phyloP scores from a whole-genome alignment of 2,329 filamentous ascomycete genomes.

The Scytalidium lignicola region DNA sequence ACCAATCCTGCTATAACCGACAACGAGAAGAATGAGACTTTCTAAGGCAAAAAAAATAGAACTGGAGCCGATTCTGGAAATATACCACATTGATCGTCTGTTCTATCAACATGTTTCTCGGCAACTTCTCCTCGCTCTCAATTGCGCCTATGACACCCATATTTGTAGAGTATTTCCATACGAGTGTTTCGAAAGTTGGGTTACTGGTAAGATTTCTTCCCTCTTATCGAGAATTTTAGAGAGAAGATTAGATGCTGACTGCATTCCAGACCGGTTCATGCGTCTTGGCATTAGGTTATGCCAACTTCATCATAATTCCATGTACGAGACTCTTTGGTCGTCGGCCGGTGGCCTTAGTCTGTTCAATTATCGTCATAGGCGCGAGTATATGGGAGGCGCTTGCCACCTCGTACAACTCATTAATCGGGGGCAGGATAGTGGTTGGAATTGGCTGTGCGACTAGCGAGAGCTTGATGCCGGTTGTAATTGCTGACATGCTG shows the following conservation, averaged over 20 bases:
- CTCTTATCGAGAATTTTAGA: not conserved
- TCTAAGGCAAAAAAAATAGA: constrained; percentile 12
- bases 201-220: constrained; percentile 22
- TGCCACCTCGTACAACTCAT: constrained; percentile 26
- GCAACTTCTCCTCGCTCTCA: constrained; percentile 30
- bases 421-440: constrained; percentile 29
- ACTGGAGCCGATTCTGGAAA: constrained; percentile 30
- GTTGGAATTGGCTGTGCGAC: constrained; percentile 28
- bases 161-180: constrained; percentile 30
- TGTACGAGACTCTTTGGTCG: constrained; percentile 28
- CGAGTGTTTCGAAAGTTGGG: constrained; percentile 28
- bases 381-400: constrained; percentile 28
- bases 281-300: constrained; percentile 29
- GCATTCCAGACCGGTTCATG: constrained; percentile 17
- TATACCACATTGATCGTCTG: constrained; percentile 28
- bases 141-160: constrained; percentile 31
- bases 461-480: constrained; percentile 31
- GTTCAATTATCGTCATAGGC: constrained; percentile 25
- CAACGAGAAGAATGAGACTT: not conserved
- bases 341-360: constrained; percentile 27
- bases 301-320: constrained; percentile 31
- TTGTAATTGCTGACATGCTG: constrained; percentile 35
- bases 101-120: constrained; percentile 30
- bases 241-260: not conserved
- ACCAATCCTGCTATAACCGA: not conserved